Evolutionary conservation across 1,139 yeast species (phyloP), one percentile per base, ranked within the genome.

Genomic region (Sugiyamaella japonica): DNA sequence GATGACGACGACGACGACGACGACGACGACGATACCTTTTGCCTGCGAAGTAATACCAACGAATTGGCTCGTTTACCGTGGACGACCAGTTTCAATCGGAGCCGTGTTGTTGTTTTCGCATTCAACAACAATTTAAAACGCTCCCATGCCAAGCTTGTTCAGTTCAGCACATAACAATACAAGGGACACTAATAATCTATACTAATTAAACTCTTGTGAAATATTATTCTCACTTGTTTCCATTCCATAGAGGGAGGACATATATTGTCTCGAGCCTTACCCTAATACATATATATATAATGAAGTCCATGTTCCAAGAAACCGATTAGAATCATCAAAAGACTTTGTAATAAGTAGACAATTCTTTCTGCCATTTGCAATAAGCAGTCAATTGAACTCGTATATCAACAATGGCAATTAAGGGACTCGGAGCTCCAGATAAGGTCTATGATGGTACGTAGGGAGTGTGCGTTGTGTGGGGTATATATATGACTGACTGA

Each of bases 371-470:
- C 25, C 25, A 20, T 3, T 20, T 20, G 6, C 25, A 20, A 20
- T 20, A 20, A 31, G 32, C 23, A 45, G 12, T 36, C 20, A 13
- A 45, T 10, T 20, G 16, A 17, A 36, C 13, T 17, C 29, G 23
- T 15, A 20, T n/a, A 50, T 34, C n/a, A 31, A 52, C 23, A 20
- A 53, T 53, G 56, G 56, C 56, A 15, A 53, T 53, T 28, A 53
- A 84, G 69, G 96, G 97, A 64, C 76, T 89, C 65, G 96, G 96
- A 41, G 73, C 81, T 67, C 66, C 82, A 31, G 96, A 89, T 70
- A 83, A 85, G 70, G 64, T 70, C 51, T 88, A 87, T 72, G 86
- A 88, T 67, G 73, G 66, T 57, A 55, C 10, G 61, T 48, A 25
- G 5, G 6, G 25, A 20, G 3, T 20, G 25, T 20, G 25, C 25